phyloP scores from a whole-genome alignment of 345 rosid species.

The Brassica cretica region DNA sequence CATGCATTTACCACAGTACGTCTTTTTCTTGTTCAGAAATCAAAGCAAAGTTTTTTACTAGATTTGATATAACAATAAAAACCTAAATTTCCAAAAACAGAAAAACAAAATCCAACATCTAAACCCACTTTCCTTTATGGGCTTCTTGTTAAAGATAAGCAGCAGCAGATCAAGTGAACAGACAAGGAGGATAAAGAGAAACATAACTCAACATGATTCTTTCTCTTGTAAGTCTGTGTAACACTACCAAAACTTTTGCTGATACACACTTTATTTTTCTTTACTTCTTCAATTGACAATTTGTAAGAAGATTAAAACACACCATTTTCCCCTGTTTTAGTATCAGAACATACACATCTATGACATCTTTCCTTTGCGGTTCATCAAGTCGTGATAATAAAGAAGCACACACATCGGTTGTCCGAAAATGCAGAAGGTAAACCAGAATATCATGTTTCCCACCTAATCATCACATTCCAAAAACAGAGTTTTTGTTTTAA shows the following conservation, averaged over 20 bases:
- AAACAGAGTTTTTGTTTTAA: not conserved
- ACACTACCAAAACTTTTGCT: conserved; percentile 32
- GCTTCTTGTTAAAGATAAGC: conserved; percentile 1
- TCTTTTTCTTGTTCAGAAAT: not conserved
- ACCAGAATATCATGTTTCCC: conserved; percentile 98
- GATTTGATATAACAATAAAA: conserved; percentile 10
- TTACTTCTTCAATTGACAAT: conserved; percentile 15
- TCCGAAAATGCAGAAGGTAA: conserved; percentile 86
- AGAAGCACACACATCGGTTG: conserved; percentile 96
- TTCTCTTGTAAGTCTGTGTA: conserved; percentile 4
- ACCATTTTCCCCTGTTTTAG: not conserved
- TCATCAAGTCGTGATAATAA: conserved; percentile 95
- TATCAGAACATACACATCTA: conserved; percentile 17
- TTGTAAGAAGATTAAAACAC: not conserved
- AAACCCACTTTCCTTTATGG: conserved; percentile 15
- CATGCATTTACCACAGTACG: conserved; percentile 5
- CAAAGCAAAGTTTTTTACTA: not conserved
- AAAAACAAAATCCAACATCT: conserved; percentile 10
- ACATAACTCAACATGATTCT: conserved; percentile 10
- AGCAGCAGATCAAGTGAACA: conserved; percentile 5
- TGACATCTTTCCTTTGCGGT: conserved; percentile 54
- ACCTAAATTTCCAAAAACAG: not conserved
- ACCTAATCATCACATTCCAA: conserved; percentile 53
- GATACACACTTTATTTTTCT: conserved; percentile 25
- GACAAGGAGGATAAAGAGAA: conserved; percentile 14